Percentiles rank a stretch among this genome's conserved stretches.
Conservation (phyloP, 768 basidiomycete species). For the Psilocybe cyanescens region DNA sequence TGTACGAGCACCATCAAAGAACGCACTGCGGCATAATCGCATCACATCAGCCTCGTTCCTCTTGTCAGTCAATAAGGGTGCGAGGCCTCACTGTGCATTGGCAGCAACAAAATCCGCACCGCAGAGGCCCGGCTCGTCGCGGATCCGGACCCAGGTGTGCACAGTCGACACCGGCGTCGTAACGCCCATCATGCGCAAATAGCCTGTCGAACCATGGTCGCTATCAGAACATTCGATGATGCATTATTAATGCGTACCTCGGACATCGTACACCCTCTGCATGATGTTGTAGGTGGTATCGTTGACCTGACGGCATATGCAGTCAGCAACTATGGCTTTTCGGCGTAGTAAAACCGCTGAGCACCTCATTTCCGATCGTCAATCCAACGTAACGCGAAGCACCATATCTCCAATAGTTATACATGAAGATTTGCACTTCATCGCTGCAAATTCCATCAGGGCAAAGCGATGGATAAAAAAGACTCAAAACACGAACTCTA, state of each 20-base stretch:
- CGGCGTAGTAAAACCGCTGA: not conserved
- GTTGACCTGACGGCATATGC: constrained; percentile 25
- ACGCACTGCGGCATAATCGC: constrained; percentile 28
- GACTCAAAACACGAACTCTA: constrained; percentile 29
- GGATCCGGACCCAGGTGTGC: constrained; percentile 39
- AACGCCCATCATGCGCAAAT: constrained; percentile 35
- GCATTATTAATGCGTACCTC: constrained; percentile 25
- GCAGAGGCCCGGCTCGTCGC: constrained; percentile 34
- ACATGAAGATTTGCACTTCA: constrained; percentile 37
- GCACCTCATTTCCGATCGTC: constrained; percentile 42
- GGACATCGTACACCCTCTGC: constrained; percentile 37
- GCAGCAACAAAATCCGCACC: constrained; percentile 41
- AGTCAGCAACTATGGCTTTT: not conserved
- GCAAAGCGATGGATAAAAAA: not conserved
- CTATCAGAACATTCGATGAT: not conserved
- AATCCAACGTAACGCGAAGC: constrained; percentile 35
- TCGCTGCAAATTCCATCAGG: constrained; percentile 24
- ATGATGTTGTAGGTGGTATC: constrained; percentile 36
- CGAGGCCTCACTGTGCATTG: constrained; percentile 38
- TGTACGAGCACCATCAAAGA: constrained; percentile 34
- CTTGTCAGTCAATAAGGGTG: not conserved
- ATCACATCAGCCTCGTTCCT: not conserved
- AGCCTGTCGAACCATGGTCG: constrained; percentile 23
- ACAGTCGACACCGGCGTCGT: constrained; percentile 40
- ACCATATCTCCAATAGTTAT: constrained; percentile 35